phyloP scores from a whole-genome alignment of 306 rosid species.

The Ochetophila trinervis region DNA sequence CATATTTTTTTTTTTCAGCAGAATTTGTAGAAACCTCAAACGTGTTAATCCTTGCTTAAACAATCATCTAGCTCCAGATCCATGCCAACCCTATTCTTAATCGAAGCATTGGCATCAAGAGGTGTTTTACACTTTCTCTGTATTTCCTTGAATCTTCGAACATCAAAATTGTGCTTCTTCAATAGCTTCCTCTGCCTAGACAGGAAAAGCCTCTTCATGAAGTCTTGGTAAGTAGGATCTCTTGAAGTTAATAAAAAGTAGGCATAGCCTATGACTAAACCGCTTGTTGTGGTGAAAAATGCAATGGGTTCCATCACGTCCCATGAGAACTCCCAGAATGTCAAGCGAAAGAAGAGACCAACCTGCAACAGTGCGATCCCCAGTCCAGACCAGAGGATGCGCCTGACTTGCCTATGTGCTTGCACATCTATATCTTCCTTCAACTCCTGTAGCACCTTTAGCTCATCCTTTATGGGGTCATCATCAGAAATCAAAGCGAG shows the following conservation, averaged over 20 bases:
- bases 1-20: background rate
- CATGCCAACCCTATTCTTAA: conserved; percentile 55
- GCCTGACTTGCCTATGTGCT: conserved; percentile 76
- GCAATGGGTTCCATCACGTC: conserved; percentile 96
- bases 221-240: conserved; percentile 89
- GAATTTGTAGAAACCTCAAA: background rate
- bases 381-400: conserved; percentile 71
- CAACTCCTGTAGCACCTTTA: conserved; percentile 48
- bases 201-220: conserved; percentile 78
- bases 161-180: conserved; percentile 59
- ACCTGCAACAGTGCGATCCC: conserved; percentile 45
- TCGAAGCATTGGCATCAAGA: conserved; percentile 47
- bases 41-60: conserved; percentile 39
- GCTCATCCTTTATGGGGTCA: conserved; percentile 59
- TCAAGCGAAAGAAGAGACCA: conserved; percentile 75
- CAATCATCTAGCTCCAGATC: conserved; percentile 67
- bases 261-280: conserved; percentile 82
- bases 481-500: conserved; percentile 52
- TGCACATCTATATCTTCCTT: conserved; percentile 66
- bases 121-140: conserved; percentile 46
- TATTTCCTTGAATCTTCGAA: conserved; percentile 54
- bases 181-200: conserved; percentile 79
- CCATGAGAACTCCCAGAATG: conserved; percentile 99
- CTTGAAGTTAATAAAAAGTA: conserved; percentile 90
- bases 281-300: conserved; percentile 63